Evolutionary conservation across 441 rosid species (phyloP), one percentile per base, ranked within the genome.

Genomic region (Pelargonium myrrhifolium): DNA sequence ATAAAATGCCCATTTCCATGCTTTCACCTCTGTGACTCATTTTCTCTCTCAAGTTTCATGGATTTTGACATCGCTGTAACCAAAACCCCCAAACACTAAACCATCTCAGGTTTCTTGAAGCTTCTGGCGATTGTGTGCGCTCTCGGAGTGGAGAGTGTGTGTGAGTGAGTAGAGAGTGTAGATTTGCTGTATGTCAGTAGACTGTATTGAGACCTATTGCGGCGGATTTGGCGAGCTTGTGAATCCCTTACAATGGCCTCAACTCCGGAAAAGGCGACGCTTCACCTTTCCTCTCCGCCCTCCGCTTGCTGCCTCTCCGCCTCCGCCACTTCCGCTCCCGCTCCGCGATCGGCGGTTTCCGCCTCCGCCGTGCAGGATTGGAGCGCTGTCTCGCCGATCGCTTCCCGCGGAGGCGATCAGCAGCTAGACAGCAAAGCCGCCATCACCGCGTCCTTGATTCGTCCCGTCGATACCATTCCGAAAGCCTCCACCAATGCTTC

Each of bases 181-280:
- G 61, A 59, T 77, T 79, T 88, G 93, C 94, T 93, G 98, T 90
- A 93, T 93, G 98, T 91, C 97, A 89, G 85, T 83, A 68, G 89
- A 86, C 71, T 89, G 90, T 75, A 66, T 66, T 31, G 96, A 79
- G 85, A 77, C 79, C 73, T 78, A 77, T 76, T 76, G 78, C 76
- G 82, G 92, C 78, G 95, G 89, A 87, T 81, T 88, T 78, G 95
- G 95, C 58, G 92, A 83, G 76, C 89, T 86, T 47, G 84, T 81
- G 22, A 93, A 93, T 79, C 96, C 97, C 49, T 71, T 85, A 64
- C 97, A 93, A 93, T 93, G 99, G 95, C 96, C 98, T 71, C 98
- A 93, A 60, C 89, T 89, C 31, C 89, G 96, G 66, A 90, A 89
- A 87, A 80, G 80, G 72, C 93, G 93, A 80, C 96, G 97, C 76